Base-by-base conservation (phyloP, 129 eudicot genomes). In the Tanacetum coccineum region DNA sequence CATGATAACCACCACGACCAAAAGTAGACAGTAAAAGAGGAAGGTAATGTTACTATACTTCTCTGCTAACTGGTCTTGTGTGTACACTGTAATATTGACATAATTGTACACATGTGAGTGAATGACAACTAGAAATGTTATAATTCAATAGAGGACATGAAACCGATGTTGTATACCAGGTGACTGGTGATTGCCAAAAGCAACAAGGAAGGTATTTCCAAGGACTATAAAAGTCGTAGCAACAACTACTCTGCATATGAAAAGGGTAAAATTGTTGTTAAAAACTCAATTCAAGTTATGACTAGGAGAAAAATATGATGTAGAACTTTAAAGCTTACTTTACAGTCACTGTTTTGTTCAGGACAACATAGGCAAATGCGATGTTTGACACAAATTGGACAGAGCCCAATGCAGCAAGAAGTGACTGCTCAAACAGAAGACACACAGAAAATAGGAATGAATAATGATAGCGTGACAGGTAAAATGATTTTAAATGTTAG, bases 331-430 rank as follows among this genome's bases (percentile, higher is more conserved):
- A 72, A 59, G 60, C 95, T 26, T 88, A 93, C 98, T 84, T 93
- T 68, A 88, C 86, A 20, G 96, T 74, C 64, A 93, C 95, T 57
- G 83, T 88, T 78, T 93, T 93, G 80, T 82, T 83, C 68, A 93
- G 63, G 22, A 93, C 90, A 55, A 86, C 78, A 83, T 83, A 93
- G 62, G 96, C 91, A 69, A 93, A 93, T n/a, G 84, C 95, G 19
- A 93, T 89, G 76, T 93, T 93, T 47, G 98, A 93, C 76, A 93
- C 90, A 77, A 93, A 93, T 65, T 93, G 98, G 72, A 93, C 79
- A 60, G 98, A 93, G 74, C 98, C 98, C 76, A 93, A 77, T 72
- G 98, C 98, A 17, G 98, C 98, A 73, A 93, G 96, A 78, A 93
- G 96, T 53, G 98, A 93, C 98, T 92, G 98, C 82, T 67, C 63